Percentiles rank a stretch among this genome's conserved stretches.
Evolutionary conservation across 306 rosid species (phyloP).

Genomic region (Rubus idaeus): DNA sequence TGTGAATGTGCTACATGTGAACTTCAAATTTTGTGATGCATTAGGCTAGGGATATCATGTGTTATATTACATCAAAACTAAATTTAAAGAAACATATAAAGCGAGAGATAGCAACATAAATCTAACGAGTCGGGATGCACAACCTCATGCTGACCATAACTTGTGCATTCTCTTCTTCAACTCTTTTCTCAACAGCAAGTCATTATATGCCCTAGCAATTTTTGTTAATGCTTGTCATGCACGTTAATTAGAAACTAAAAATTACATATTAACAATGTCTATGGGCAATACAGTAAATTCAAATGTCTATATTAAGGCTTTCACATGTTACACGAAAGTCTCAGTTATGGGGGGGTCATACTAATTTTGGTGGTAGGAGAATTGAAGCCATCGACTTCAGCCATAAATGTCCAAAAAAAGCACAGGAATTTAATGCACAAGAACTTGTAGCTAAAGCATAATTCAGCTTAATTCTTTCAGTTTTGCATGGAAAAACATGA

Average conservation of each 20-base stretch:
- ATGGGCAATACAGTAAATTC: not conserved
- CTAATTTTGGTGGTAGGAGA: conserved; percentile 3
- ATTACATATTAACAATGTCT: not conserved
- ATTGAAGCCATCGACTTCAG: conserved; percentile 16
- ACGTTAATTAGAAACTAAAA: not conserved
- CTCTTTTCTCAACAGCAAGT: not conserved
- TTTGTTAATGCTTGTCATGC: not conserved
- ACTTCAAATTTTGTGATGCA: not conserved
- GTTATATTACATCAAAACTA: not conserved
- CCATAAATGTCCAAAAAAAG: conserved; percentile 3
- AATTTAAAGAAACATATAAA: not conserved
- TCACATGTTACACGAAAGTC: conserved; percentile 16
- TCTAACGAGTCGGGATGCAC: not conserved
- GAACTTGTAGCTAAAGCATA: conserved; percentile 3
- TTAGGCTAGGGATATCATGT: not conserved
- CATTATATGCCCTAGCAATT: not conserved
- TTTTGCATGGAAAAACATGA: not conserved
- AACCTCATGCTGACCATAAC: not conserved
- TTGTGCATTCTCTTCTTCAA: rapidly evolving
- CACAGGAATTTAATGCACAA: conserved; percentile 4
- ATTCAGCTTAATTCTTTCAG: not conserved
- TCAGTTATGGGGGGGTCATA: conserved; percentile 8
- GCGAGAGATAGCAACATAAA: not conserved
- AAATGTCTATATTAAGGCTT: not conserved
- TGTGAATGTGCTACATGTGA: conserved; percentile 42